Evolutionary conservation across 2,329 filamentous ascomycete genomes (phyloP).

Genomic region (Penicillium sumatraense): DNA sequence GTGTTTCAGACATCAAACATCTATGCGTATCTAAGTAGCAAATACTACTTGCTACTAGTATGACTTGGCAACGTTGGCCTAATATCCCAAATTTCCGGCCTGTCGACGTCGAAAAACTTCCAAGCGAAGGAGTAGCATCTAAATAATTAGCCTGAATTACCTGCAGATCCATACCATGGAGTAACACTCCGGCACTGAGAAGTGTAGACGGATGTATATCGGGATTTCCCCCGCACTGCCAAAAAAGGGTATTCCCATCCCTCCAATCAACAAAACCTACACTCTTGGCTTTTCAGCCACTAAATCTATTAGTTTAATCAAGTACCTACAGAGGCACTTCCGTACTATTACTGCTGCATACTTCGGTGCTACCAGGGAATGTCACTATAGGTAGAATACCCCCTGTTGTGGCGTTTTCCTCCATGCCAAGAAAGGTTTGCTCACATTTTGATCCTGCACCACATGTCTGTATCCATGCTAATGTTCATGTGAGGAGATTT

Average conservation of each 20-base stretch:
- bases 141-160: not conserved
- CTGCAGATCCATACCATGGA: too few relatives aligned
- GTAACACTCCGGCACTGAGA: too few relatives aligned
- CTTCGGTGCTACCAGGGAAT: constrained; percentile 1
- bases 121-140: too few relatives aligned
- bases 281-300: not conserved
- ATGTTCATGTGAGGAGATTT: constrained; percentile 4
- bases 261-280: not conserved
- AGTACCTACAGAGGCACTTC: too few relatives aligned
- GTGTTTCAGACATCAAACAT: too few relatives aligned
- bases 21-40: too few relatives aligned
- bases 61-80: too few relatives aligned
- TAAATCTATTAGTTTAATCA: not conserved
- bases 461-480: too few relatives aligned
- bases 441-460: too few relatives aligned
- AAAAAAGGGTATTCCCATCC: not conserved
- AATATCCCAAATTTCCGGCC: too few relatives aligned
- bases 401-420: not conserved
- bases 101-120: too few relatives aligned
- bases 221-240: not conserved
- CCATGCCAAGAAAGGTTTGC: not conserved
- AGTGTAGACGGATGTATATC: constrained; percentile 1
- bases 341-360: not conserved
- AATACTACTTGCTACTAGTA: too few relatives aligned
- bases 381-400: not conserved